phyloP scores from a whole-genome alignment of 2,329 filamentous ascomycete species.

The Bertia moriformis region DNA sequence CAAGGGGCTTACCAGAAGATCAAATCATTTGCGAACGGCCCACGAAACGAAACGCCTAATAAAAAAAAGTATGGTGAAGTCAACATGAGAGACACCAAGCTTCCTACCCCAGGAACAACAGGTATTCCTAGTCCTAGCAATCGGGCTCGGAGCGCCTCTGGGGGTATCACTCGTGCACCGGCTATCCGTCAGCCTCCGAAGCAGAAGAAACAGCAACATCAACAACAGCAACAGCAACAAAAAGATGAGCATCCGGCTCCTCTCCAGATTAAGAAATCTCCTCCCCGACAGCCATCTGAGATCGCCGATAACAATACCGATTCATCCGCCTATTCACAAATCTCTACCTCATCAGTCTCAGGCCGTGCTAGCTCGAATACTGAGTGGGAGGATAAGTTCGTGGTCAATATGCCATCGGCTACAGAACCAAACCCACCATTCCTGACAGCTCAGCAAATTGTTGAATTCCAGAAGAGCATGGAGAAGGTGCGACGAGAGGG shows the following conservation, averaged over 20 bases:
- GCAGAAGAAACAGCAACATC: neutral
- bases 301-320: neutral
- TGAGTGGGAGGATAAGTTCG: conserved; percentile 21
- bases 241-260: too few species aligned
- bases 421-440: conserved; percentile 21
- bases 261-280: too few species aligned
- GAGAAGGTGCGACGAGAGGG: conserved; percentile 14
- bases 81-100: too few species aligned
- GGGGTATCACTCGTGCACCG: too few species aligned
- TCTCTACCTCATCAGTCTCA: neutral
- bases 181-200: neutral
- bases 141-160: too few species aligned
- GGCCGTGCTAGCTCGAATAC: conserved; percentile 6
- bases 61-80: neutral
- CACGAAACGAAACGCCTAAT: neutral
- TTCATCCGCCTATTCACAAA: neutral
- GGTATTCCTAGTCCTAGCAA: neutral
- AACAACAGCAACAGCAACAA: too few species aligned
- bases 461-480: conserved; percentile 19
- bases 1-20: neutral
- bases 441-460: conserved; percentile 20
- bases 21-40: neutral
- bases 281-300: too few species aligned
- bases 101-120: too few species aligned
- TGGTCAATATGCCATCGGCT: conserved; percentile 24